Base-by-base conservation (phyloP, 805 yeast species). In the Ogataea trehaloabstinens region DNA sequence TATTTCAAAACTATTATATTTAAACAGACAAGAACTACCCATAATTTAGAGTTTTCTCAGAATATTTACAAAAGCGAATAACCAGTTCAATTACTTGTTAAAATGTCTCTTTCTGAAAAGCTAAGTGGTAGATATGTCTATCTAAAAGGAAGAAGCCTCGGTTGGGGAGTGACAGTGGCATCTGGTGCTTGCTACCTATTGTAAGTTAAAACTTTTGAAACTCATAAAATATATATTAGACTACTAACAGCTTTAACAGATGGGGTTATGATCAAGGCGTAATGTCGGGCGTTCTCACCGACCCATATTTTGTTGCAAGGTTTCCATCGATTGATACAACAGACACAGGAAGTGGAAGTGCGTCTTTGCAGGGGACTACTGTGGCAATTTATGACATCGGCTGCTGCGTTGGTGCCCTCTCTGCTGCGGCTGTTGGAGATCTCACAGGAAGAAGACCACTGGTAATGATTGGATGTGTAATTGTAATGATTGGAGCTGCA, bases 201-300 rank as follows among this genome's bases (percentile, higher is more conserved):
- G 30, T 28, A 28, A 16, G 34, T 30, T 6, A 8, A 28, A 13
- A 28, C 11, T 16, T 10, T n/a, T n/a, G n/a, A n/a, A n/a, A n/a
- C n/a, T n/a, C n/a, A n/a, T n/a, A n/a, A n/a, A n/a, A n/a, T n/a
- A n/a, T n/a, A n/a, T n/a, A n/a, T n/a, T n/a, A n/a, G n/a, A n/a
- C n/a, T n/a, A n/a, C n/a, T n/a, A n/a, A n/a, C n/a, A n/a, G n/a
- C n/a, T n/a, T n/a, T n/a, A 6, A 6, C 17, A 30, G 34, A 8
- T 30, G 34, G 34, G 86, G 86, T 35, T 81, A 79, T 50, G 85
- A 80, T 50, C 86, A 81, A 55, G 86, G 86, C 53, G 74, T 81
- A 35, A 78, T 80, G 84, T 70, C 79, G 21, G 67, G 73, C 37
- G 51, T 75, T 27, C 68, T 75, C 29, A 61, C 68, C 12, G 81